These are phyloP conservation scores for Fusarium goolgardi DNA, from an alignment of 2,329 filamentous ascomycete species.

Conservation along the genomic window DNA sequence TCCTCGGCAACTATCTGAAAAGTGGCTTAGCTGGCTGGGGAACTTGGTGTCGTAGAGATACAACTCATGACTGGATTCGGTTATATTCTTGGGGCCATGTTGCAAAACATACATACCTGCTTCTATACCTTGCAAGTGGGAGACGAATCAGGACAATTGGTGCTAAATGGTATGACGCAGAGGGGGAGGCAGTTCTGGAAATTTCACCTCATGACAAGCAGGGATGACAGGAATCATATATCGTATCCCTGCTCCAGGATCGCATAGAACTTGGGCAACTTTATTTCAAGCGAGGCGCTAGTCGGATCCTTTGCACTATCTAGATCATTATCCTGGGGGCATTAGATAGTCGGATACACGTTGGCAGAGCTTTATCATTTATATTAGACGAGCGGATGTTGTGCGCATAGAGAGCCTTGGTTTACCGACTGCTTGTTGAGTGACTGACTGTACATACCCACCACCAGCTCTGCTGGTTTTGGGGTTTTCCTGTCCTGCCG, in stretches of 20 bases:
- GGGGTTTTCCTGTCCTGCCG: constrained; percentile 2
- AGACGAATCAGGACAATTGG: constrained; percentile 68
- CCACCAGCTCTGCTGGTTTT: constrained; percentile 12
- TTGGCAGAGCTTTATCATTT: background rate
- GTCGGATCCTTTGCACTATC: constrained; percentile 5
- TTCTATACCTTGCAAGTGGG: constrained; percentile 78
- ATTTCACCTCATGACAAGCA: constrained; percentile 47
- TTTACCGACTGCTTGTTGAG: background rate
- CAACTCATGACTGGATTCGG: constrained; percentile 61
- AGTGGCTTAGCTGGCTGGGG: constrained; percentile 74
- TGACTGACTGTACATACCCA: constrained; percentile 12
- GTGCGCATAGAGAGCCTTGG: background rate
- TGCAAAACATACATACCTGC: constrained; percentile 76
- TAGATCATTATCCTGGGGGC: background rate
- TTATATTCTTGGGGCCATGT: constrained; percentile 84
- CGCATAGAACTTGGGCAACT: background rate
- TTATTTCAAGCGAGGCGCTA: constrained; percentile 36
- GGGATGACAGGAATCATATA: constrained; percentile 1
- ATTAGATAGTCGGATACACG: background rate
- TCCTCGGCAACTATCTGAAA: constrained; percentile 69
- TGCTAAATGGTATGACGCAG: constrained; percentile 74
- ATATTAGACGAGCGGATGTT: constrained; percentile 4
- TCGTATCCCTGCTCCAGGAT: background rate
- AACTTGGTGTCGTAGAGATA: constrained; percentile 65
- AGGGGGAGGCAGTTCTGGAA: constrained; percentile 64